Percentiles rank a stretch among this genome's conserved stretches.
Conservation (phyloP, 495 filamentous ascomycete species). For the Trichoderma asperelloides region DNA sequence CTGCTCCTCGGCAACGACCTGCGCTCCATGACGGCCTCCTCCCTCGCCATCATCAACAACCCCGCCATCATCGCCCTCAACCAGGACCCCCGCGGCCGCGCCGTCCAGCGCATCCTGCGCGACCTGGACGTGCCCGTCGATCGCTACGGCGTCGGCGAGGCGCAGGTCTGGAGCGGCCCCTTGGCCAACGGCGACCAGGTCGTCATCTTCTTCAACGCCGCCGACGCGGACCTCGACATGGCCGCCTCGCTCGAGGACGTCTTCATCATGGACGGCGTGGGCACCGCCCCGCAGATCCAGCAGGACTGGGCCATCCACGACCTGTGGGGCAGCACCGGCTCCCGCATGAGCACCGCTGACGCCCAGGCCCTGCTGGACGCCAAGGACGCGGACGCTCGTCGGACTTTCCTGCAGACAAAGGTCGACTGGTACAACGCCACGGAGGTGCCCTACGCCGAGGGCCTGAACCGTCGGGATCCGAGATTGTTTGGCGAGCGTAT, state of each 20-base stretch:
- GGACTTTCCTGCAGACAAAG: not conserved
- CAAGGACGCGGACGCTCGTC: not conserved
- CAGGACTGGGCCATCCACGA: slow-evolving; percentile 45
- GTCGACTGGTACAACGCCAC: slow-evolving; percentile 7
- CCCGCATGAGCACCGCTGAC: slow-evolving; percentile 36
- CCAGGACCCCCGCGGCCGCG: slow-evolving; percentile 32
- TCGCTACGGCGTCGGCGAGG: slow-evolving; percentile 22
- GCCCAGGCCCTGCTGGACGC: slow-evolving; percentile 35
- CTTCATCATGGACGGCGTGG: slow-evolving; percentile 39
- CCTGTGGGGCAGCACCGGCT: slow-evolving; percentile 39
- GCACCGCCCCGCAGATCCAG: slow-evolving; percentile 28
- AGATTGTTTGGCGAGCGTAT: slow-evolving; percentile 9
- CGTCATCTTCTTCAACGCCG: slow-evolving; percentile 34
- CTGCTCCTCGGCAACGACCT: slow-evolving; percentile 32
- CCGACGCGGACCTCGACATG: slow-evolving; percentile 30
- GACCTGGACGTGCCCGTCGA: slow-evolving; percentile 19
- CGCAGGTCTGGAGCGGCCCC: slow-evolving; percentile 40
- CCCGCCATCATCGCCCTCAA: slow-evolving; percentile 38
- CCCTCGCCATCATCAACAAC: slow-evolving; percentile 52
- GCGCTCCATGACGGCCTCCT: slow-evolving; percentile 26
- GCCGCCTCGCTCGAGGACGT: slow-evolving; percentile 45
- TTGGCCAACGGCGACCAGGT: slow-evolving; percentile 31
- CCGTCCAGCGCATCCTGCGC: slow-evolving; percentile 29
- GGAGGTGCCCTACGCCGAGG: slow-evolving; percentile 7
- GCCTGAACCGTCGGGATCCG: not conserved